Evolutionary conservation across 768 basidiomycete species (phyloP).

Genomic region (Rhodotorula paludigena): DNA sequence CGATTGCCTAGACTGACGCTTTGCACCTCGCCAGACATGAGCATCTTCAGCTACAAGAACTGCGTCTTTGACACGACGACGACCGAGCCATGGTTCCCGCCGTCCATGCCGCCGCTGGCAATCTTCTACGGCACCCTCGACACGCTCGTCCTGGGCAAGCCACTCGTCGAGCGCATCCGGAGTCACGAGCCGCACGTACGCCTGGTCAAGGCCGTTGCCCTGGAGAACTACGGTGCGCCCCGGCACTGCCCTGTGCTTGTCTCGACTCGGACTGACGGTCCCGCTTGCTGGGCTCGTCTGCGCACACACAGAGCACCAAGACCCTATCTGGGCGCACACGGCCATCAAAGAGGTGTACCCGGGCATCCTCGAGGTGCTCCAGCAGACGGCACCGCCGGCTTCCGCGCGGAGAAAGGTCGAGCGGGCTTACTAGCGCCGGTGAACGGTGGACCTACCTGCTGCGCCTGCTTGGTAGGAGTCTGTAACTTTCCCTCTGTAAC

Average conservation of each 20-base stretch:
- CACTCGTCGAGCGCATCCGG: slow-evolving; percentile 28
- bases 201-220: slow-evolving; percentile 27
- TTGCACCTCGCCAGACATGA: not conserved
- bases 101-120: slow-evolving; percentile 30
- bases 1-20: not conserved
- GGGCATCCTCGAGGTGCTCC: slow-evolving; percentile 24
- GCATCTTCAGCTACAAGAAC: slow-evolving; percentile 16
- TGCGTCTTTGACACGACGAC: slow-evolving; percentile 31
- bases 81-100: slow-evolving; percentile 30
- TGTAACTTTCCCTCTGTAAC: too few species aligned
- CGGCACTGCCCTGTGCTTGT: too few species aligned
- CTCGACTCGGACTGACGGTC: not conserved
- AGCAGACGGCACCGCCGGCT: too few species aligned
- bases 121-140: slow-evolving; percentile 37
- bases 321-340: slow-evolving; percentile 25
- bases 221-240: slow-evolving; percentile 27
- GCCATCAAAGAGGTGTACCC: slow-evolving; percentile 21
- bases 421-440: too few species aligned
- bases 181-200: slow-evolving; percentile 23
- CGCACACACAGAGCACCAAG: slow-evolving; percentile 20
- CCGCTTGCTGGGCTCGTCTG: too few species aligned
- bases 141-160: slow-evolving; percentile 32
- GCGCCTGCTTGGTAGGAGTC: too few species aligned
- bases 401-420: too few species aligned
- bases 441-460: too few species aligned